Percentiles rank a stretch among this genome's conserved stretches.
These are phyloP conservation scores for Aspergillus luchuensis DNA, from an alignment of 2,329 filamentous ascomycete genomes.

Conservation along the genomic window DNA sequence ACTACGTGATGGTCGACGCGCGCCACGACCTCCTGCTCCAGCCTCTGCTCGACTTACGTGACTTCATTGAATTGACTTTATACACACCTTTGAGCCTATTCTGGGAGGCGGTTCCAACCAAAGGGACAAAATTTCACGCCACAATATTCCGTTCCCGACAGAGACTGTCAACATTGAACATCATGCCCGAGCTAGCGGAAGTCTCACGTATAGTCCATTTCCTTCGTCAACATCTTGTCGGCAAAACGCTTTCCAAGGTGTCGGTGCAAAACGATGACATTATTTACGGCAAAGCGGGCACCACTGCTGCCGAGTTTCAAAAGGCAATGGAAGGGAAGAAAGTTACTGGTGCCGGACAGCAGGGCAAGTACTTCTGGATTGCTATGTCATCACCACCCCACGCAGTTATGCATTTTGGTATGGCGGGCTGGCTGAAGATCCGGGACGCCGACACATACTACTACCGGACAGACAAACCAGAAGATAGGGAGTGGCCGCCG, in stretches of 20 bases:
- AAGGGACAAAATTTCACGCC: background rate
- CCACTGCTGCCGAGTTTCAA: conserved; percentile 72
- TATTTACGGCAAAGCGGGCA: conserved; percentile 89
- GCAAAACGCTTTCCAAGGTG: conserved; percentile 73
- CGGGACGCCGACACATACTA: conserved; percentile 75
- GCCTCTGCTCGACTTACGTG: background rate
- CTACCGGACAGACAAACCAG: conserved; percentile 66
- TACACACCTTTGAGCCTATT: background rate
- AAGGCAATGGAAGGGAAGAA: conserved; percentile 74
- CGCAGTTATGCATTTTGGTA: conserved; percentile 83
- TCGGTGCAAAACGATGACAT: conserved; percentile 76
- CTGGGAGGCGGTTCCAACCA: background rate
- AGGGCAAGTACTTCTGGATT: conserved; percentile 97
- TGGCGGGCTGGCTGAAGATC: conserved; percentile 84
- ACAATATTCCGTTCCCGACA: background rate
- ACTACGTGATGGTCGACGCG: conserved; percentile 30
- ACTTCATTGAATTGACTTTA: background rate
- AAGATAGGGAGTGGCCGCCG: conserved; percentile 77
- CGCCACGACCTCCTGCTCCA: conserved; percentile 2
- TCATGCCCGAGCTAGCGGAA: conserved; percentile 56
- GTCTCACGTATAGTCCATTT: conserved; percentile 86
- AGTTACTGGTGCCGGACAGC: conserved; percentile 71
- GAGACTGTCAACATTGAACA: conserved; percentile 2
- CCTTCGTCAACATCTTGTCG: conserved; percentile 78
- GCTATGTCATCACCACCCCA: conserved; percentile 78